Conservation (phyloP, 2,329 filamentous ascomycete genomes). For the Ceratocystis albifundus region DNA sequence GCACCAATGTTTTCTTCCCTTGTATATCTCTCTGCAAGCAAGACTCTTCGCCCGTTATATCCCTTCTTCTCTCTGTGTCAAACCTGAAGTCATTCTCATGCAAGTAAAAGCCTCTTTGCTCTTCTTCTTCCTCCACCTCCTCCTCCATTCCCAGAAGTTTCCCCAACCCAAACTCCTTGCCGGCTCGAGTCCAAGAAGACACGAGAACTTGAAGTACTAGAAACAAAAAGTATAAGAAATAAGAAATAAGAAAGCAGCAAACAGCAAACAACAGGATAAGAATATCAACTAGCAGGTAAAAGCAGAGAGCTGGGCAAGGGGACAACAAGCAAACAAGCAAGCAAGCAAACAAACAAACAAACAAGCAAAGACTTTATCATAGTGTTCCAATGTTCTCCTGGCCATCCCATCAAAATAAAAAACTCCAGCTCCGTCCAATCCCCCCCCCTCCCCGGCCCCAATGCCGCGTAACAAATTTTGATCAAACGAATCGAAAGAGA, state of each 20-base stretch:
- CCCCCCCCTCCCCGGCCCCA: too few species aligned
- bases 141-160: neutral
- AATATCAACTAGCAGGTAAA: conserved; percentile 18
- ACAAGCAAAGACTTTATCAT: conserved; percentile 14
- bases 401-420: conserved; percentile 18
- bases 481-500: conserved; percentile 18
- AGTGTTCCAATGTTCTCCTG: conserved; percentile 6
- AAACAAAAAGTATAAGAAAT: conserved; percentile 15
- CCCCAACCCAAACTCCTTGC: neutral
- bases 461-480: conserved; percentile 17
- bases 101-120: neutral
- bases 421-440: conserved; percentile 22
- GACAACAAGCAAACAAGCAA: conserved; percentile 23
- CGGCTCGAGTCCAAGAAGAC: neutral
- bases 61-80: neutral
- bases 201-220: conserved; percentile 4
- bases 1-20: neutral
- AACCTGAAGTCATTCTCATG: neutral
- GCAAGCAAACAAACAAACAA: conserved; percentile 23
- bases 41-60: neutral
- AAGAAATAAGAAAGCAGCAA: conserved; percentile 11
- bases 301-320: too few species aligned
- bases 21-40: neutral
- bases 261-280: conserved; percentile 14
- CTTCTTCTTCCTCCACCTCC: too few species aligned